Percentiles rank a stretch among this genome's conserved stretches.
Conservation (phyloP, 2,329 filamentous ascomycete species). For the Fusarium sp. region DNA sequence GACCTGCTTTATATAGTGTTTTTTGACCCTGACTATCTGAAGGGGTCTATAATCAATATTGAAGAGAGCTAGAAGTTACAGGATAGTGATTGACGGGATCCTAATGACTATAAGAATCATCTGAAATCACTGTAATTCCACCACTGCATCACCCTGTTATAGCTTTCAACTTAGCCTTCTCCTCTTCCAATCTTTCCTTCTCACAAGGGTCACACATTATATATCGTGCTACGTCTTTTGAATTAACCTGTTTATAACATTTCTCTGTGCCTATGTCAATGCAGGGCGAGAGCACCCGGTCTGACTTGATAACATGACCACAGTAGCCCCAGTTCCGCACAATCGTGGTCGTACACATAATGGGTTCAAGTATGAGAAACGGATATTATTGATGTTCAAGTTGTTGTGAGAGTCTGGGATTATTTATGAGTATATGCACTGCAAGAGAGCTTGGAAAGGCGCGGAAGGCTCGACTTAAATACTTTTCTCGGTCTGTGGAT, state of each 20-base stretch:
- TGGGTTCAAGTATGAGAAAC: too few relatives aligned
- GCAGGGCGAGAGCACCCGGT: neutral
- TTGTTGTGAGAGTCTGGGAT: too few relatives aligned
- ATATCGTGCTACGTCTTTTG: neutral
- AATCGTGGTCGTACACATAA: neutral
- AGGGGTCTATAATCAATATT: rapidly evolving
- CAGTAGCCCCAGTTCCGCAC: neutral
- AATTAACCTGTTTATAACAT: neutral
- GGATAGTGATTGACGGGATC: rapidly evolving
- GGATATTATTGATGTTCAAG: too few relatives aligned
- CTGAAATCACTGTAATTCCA: rapidly evolving
- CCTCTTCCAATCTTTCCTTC: neutral
- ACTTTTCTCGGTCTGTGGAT: neutral
- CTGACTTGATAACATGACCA: neutral
- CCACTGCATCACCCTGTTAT: neutral
- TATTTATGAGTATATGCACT: too few relatives aligned
- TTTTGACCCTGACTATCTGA: rapidly evolving
- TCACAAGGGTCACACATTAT: neutral
- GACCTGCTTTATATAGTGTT: neutral
- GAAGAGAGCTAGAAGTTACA: rapidly evolving
- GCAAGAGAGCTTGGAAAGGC: too few relatives aligned
- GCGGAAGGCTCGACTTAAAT: neutral
- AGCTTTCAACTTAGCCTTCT: neutral
- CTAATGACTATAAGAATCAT: rapidly evolving
- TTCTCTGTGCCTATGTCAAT: neutral